Percentiles rank a stretch among this genome's conserved stretches.
Evolutionary conservation across 2,329 filamentous ascomycete genomes (phyloP).

Genomic region (Aspergillus pseudotamarii): DNA sequence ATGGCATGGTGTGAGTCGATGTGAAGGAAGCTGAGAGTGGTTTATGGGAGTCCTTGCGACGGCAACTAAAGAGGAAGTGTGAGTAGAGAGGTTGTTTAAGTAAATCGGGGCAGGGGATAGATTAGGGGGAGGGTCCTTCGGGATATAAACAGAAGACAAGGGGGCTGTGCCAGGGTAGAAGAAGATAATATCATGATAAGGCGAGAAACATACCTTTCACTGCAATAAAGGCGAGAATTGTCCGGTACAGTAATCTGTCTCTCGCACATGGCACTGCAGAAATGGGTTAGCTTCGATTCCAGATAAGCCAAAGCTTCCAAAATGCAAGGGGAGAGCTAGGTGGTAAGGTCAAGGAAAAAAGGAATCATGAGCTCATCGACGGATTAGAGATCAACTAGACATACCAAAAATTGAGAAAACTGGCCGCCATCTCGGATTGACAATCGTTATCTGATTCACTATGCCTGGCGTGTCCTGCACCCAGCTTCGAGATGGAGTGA

Average conservation of each 20-base stretch:
- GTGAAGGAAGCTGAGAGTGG: conserved; percentile 45
- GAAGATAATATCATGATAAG: conserved; percentile 17
- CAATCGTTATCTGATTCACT: conserved; percentile 29
- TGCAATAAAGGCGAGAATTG: conserved; percentile 65
- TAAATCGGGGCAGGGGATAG: conserved; percentile 6
- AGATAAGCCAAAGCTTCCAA: conserved; percentile 23
- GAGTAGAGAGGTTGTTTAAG: conserved; percentile 4
- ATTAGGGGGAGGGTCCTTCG: conserved; percentile 2
- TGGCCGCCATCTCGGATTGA: conserved; percentile 45
- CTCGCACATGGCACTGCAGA: conserved; percentile 63
- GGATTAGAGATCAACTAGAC: conserved; percentile 17
- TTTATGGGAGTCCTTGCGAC: conserved; percentile 50
- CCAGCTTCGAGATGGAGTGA: conserved; percentile 37
- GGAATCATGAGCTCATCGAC: conserved; percentile 8
- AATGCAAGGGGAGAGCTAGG: conserved; percentile 22
- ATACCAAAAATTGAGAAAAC: conserved; percentile 51
- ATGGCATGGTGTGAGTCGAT: conserved; percentile 32
- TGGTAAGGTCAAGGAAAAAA: conserved; percentile 22
- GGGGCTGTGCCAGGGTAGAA: conserved; percentile 12
- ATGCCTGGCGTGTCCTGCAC: conserved; percentile 30
- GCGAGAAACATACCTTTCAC: conserved; percentile 56
- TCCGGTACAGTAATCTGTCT: conserved; percentile 65
- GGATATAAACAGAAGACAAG: conserved; percentile 14
- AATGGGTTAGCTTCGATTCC: conserved; percentile 29
- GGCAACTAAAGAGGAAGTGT: conserved; percentile 39